phyloP scores from a whole-genome alignment of 2,329 filamentous ascomycete species.

The Stenocarpella maydis region DNA sequence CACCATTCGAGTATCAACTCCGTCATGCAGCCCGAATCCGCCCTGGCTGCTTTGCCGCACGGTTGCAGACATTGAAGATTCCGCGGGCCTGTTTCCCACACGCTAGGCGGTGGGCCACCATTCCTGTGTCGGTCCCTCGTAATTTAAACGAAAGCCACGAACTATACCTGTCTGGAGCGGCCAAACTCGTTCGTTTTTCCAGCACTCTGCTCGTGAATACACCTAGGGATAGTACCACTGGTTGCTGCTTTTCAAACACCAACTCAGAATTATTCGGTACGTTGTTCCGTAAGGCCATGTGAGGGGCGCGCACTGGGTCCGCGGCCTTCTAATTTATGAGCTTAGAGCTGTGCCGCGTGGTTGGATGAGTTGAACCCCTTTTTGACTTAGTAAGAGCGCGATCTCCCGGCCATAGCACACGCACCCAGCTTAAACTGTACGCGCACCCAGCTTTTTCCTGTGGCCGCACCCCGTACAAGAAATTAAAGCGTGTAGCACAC shows the following conservation, averaged over 20 bases:
- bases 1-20: too few species aligned
- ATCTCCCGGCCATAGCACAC: too few species aligned
- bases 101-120: not conserved
- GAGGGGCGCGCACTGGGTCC: too few species aligned
- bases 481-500: too few species aligned
- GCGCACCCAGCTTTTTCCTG: too few species aligned
- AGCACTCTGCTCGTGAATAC: accelerated
- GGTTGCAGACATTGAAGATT: not conserved
- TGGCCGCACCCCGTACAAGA: too few species aligned
- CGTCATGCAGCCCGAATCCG: too few species aligned
- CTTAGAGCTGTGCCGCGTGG: not conserved
- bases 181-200: not conserved
- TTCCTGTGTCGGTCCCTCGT: accelerated
- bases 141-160: too few species aligned
- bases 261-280: not conserved
- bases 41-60: not conserved
- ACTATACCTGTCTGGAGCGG: not conserved
- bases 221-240: not conserved
- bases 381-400: not conserved
- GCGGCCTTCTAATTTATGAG: not conserved
- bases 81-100: not conserved
- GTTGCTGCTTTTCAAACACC: too few species aligned
- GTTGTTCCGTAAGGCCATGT: accelerated
- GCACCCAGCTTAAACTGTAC: too few species aligned
- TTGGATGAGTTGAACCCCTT: not conserved